Base-by-base conservation (phyloP, 2,329 filamentous ascomycete species). In the Amphichorda felina region DNA sequence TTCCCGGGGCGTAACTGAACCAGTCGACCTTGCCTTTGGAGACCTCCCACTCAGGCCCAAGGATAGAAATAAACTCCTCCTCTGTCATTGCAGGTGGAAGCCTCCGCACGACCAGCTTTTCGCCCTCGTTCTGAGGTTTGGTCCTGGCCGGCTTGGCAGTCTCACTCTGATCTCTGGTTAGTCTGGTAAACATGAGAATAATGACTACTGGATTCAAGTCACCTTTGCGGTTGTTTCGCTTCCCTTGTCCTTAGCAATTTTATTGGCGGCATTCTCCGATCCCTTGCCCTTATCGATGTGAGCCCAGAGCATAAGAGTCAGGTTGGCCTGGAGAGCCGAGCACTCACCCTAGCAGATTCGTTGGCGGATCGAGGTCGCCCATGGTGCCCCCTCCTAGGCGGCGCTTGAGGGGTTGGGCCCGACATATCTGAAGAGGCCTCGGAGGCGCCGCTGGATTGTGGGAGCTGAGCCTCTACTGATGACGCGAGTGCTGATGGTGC, bases 1-100 rank as follows among this genome's bases (percentile, higher is more conserved):
- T 94, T 39, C 72, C 72, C 2, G 56, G 46, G 6, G 59, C 56
- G 43, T 65, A 98, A 33, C 71, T 71, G 44, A 82, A 67, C 84
- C 85, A 95, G 54, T 94, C 88, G 10, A 93, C 75, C 52, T 79
- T 91, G 22, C 85, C 86, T 33, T 72, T 73, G n/a, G 82, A 83
- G 4, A 72, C 49, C 49, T 78, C 82, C 89, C 89, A 96, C 33
- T 87, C 80, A 2, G 79, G 70, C 4, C 87, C 88, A 10, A 95
- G 55, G 8, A 77, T 68, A 11, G 63, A 57, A 47, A 78, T 66
- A 43, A 93, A 89, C 50, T 98, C 91, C 1, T 69, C 58, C 49
- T 84, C 73, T 0, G 83, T 93, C 54, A 98, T 68, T 8, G 82
- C 85, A 2, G 91, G 88, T 8, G 91, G 85, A 4, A 98, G 71